phyloP scores from a whole-genome alignment of 1,284 basidiomycete genomes.

The Tilletia horrida region DNA sequence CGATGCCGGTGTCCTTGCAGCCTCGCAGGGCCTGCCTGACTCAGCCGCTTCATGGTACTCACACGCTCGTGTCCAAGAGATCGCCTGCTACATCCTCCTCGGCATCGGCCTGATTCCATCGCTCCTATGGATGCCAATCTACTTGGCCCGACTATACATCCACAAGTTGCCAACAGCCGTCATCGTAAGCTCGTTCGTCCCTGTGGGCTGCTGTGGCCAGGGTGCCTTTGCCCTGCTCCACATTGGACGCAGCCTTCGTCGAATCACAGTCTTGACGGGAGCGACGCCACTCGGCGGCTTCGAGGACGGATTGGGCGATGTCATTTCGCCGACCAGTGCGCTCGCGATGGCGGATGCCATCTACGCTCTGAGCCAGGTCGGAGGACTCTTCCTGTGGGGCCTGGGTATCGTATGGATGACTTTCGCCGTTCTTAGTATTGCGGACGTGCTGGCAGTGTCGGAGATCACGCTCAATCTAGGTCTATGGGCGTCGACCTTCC shows the following conservation, averaged over 20 bases:
- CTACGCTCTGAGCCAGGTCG: conserved; percentile 30
- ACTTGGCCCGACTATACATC: conserved; percentile 22
- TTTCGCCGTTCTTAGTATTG: conserved; percentile 52
- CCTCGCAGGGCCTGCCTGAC: conserved; percentile 61
- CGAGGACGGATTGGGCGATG: not conserved
- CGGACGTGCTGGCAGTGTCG: conserved; percentile 37
- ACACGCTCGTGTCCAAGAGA: not conserved
- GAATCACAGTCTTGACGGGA: not conserved
- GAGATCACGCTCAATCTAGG: conserved; percentile 44
- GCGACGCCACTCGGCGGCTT: conserved; percentile 10
- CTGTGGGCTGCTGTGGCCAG: conserved; percentile 63
- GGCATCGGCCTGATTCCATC: conserved; percentile 11
- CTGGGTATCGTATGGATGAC: conserved; percentile 58
- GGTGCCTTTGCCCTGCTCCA: conserved; percentile 63
- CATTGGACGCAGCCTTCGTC: conserved; percentile 24
- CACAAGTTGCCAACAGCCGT: conserved; percentile 57
- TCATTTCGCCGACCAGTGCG: conserved; percentile 25
- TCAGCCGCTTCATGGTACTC: conserved; percentile 40
- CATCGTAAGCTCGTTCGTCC: conserved; percentile 65
- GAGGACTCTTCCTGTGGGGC: conserved; percentile 58
- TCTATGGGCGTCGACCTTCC: conserved; percentile 46
- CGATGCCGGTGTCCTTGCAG: conserved; percentile 57
- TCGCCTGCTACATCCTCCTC: conserved; percentile 9
- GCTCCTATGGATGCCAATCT: conserved; percentile 12
- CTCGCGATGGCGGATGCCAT: conserved; percentile 37